Base-by-base conservation (phyloP, 257 asterid genomes). In the Echium plantagineum region DNA sequence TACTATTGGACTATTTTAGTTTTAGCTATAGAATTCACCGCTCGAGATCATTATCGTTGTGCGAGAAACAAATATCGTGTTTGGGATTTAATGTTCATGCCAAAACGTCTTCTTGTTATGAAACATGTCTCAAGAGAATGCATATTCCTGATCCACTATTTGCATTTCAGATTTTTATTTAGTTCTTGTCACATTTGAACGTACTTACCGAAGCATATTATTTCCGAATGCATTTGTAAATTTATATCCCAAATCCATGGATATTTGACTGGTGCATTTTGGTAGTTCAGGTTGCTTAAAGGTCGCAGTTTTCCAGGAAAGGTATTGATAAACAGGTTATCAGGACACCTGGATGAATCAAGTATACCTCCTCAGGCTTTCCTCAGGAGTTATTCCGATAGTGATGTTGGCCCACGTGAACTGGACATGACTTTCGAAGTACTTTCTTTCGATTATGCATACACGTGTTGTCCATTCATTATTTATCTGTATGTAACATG, bases 251-350 rank as follows among this genome's bases (percentile, higher is more conserved):
- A 31, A 47, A 38, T 19, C 55, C 55, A 53, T 55, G 21, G 48
- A 60, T 15, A 21, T 66, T 8, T 66, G 47, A 63, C 58, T 62
- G 63, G 68, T 31, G 38, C 62, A 63, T 35, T 20, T 63, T 46
- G 46, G 9, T 6, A 7, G 15, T 38, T 52, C 48, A 90, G 97
- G 69, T 80, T 91, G 82, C 90, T 88, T 49, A 91, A 86, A 76
- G 98, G 98, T 59, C 94, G 98, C 42, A 89, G 93, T 77, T 90
- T 91, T 69, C 97, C 98, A 53, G 98, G 98, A 61, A 91, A 89
- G 74, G 76, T 91, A 71, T 77, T 89, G 72, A 86, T 86, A 63
- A 81, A 90, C 6, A 73, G 81, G 72, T 80, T 90, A 67, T 71
- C 79, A 32, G 94, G 87, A 52, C 94, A 87, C 52, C 30, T 77